Percentiles rank a stretch among this genome's conserved stretches.
phyloP scores from a whole-genome alignment of 441 rosid species.

The Pelargonium australe region DNA sequence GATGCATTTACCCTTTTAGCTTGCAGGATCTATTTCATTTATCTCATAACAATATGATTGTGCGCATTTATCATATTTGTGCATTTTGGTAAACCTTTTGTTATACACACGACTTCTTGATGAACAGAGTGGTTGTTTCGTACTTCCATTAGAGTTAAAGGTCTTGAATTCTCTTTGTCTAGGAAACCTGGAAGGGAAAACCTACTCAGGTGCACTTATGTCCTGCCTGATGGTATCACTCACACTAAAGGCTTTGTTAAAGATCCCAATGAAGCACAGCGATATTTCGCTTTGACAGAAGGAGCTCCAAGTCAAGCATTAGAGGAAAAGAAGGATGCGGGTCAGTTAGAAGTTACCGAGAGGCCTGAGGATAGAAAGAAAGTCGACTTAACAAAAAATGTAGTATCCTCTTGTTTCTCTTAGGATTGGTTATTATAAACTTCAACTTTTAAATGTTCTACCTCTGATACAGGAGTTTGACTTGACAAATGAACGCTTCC shows the following conservation, averaged over 20 bases:
- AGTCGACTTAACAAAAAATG: constrained; percentile 64
- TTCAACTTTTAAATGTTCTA: constrained; percentile 9
- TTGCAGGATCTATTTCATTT: background rate
- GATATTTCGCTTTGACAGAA: constrained; percentile 33
- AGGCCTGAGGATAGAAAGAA: constrained; percentile 41
- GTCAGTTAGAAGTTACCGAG: constrained; percentile 30
- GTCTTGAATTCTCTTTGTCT: constrained; percentile 13
- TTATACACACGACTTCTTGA: background rate
- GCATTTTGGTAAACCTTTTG: background rate
- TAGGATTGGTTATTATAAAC: background rate
- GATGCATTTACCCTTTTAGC: background rate
- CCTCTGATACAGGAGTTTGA: constrained; percentile 73
- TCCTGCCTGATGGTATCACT: constrained; percentile 81
- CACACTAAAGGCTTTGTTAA: constrained; percentile 81
- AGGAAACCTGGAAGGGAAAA: constrained; percentile 59
- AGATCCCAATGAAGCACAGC: constrained; percentile 57
- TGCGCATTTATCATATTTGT: background rate
- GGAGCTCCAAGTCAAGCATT: constrained; percentile 19
- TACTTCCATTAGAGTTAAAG: background rate
- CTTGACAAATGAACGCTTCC: constrained; percentile 85
- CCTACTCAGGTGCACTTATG: constrained; percentile 60
- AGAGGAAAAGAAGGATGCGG: constrained; percentile 19
- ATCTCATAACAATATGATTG: background rate
- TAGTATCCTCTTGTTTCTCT: constrained; percentile 16
- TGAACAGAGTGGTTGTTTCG: constrained; percentile 2